phyloP scores from a whole-genome alignment of 176 grass and related monocot species.

The Musa beccarii region DNA sequence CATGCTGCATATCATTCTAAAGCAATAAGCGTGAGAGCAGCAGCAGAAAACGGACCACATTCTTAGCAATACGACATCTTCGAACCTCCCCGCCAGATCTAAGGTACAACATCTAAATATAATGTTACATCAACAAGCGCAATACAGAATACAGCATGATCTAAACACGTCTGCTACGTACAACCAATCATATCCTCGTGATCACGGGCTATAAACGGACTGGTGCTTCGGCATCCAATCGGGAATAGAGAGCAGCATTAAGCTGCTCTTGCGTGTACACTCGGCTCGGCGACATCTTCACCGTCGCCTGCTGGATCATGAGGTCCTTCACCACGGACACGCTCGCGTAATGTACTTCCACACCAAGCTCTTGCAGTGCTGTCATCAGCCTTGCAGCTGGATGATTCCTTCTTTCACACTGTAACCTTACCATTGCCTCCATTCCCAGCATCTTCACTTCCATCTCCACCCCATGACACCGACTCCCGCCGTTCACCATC shows the following conservation, averaged over 20 bases:
- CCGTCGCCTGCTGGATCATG: conserved; percentile 88
- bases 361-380: conserved; percentile 61
- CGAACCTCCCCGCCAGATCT: no score
- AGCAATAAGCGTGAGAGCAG: no score
- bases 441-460: conserved; percentile 80
- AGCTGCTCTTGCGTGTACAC: conserved; percentile 87
- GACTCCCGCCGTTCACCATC: conserved; percentile 17
- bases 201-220: not conserved
- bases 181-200: no score
- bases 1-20: no score
- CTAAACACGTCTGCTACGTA: no score
- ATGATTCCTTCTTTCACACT: conserved; percentile 84
- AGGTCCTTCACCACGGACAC: conserved; percentile 86
- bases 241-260: conserved; percentile 45
- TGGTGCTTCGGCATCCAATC: conserved; percentile 25
- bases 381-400: conserved; percentile 70
- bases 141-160: no score
- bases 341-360: conserved; percentile 84
- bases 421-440: conserved; percentile 83
- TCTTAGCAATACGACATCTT: no score
- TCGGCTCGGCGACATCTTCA: conserved; percentile 65
- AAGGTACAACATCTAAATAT: no score
- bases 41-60: no score
- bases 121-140: no score
- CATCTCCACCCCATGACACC: conserved; percentile 70